Evolutionary conservation across 345 rosid species (phyloP).

Genomic region (Murraya paniculata): DNA sequence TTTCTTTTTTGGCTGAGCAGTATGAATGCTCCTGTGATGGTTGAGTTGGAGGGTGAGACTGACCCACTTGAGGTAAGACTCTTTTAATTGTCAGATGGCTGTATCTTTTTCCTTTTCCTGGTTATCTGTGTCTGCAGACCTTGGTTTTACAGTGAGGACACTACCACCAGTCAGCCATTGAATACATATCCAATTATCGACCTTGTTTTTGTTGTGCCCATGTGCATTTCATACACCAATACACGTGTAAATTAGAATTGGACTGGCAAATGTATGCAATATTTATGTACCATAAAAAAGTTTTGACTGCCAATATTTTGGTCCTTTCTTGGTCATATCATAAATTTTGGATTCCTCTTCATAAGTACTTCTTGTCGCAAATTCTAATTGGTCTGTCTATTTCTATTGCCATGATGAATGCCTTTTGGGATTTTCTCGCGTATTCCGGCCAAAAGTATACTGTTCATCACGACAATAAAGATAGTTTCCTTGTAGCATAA

Average conservation of each 20-base stretch:
- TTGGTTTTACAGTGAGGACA: not conserved
- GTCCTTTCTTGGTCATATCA: not conserved
- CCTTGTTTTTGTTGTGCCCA: not conserved
- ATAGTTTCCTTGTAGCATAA: not conserved
- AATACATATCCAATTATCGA: not conserved
- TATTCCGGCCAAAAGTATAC: not conserved
- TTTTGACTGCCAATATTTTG: not conserved
- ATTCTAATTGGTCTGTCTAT: not conserved
- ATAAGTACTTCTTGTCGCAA: too few species aligned
- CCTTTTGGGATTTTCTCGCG: not conserved
- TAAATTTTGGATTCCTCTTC: not conserved
- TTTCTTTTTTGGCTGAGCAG: slow-evolving; percentile 35
- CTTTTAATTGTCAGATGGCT: not conserved
- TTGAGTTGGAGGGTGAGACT: slow-evolving; percentile 84
- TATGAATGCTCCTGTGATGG: slow-evolving; percentile 97
- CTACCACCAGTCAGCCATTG: not conserved
- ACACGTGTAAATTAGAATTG: not conserved
- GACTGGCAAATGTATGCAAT: not conserved
- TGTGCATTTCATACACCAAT: not conserved
- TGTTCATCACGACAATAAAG: not conserved
- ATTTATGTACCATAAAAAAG: not conserved
- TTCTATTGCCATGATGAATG: not conserved
- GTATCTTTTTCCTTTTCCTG: not conserved
- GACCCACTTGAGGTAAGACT: slow-evolving; percentile 76
- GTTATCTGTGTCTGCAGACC: not conserved